Percentiles rank a stretch among this genome's conserved stretches.
Conservation (phyloP, 139 green algal genomes). For the Haematococcus lacustris region DNA sequence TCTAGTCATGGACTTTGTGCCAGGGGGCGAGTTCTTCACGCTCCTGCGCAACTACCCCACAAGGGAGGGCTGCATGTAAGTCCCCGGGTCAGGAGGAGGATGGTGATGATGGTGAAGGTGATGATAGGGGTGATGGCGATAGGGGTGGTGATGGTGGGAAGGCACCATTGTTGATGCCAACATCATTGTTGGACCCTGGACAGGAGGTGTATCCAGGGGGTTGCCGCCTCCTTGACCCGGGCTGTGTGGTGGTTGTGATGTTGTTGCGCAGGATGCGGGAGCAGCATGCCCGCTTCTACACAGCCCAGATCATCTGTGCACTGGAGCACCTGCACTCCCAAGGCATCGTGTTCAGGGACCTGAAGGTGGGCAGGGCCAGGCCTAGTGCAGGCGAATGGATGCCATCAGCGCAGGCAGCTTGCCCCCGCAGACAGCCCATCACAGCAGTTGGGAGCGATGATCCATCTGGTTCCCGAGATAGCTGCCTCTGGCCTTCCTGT, state of each 20-base stretch:
- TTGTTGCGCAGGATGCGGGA: constrained; percentile 39
- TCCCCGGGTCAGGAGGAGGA: not conserved
- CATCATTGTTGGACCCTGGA: not conserved
- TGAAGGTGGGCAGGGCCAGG: constrained; percentile 59
- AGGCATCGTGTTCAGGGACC: constrained; percentile 59
- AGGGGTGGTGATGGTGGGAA: not conserved
- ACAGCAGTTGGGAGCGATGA: too few species aligned
- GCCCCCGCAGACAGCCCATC: too few species aligned
- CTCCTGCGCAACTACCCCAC: constrained; percentile 33
- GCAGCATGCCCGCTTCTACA: constrained; percentile 65
- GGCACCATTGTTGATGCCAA: not conserved
- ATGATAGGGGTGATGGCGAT: not conserved
- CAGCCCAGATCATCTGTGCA: constrained; percentile 51
- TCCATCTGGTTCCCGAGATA: too few species aligned
- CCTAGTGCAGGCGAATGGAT: too few species aligned
- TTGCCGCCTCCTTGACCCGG: not conserved
- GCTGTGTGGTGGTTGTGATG: not conserved
- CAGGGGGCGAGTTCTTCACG: constrained; percentile 74
- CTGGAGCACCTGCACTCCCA: constrained; percentile 59
- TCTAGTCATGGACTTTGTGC: constrained; percentile 74
- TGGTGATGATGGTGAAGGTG: not conserved
- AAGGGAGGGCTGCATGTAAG: not conserved
- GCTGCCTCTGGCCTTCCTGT: not conserved
- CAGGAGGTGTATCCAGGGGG: not conserved
- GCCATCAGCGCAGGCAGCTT: not conserved